phyloP scores from a whole-genome alignment of 148 eudicot genomes.

The Rhododendron mucronatum region DNA sequence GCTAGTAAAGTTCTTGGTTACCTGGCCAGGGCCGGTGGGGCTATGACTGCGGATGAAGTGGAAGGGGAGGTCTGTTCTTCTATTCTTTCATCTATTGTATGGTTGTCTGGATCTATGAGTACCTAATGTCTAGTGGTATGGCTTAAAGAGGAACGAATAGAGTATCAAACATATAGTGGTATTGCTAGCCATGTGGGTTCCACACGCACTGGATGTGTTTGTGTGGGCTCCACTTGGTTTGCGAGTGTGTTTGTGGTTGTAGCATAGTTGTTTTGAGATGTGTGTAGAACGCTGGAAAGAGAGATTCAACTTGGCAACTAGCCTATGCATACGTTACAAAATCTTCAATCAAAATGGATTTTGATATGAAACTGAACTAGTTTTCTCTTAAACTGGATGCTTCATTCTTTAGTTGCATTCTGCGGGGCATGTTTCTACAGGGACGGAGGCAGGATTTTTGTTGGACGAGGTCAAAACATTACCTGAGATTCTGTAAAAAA shows the following conservation, averaged over 20 bases:
- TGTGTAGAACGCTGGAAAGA: background rate
- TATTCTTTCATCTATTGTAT: conserved; percentile 1
- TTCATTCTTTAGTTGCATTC: background rate
- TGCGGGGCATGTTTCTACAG: background rate
- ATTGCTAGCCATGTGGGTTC: too few relatives aligned
- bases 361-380: background rate
- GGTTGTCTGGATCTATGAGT: background rate
- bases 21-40: conserved; percentile 87
- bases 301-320: background rate
- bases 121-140: conserved; percentile 28
- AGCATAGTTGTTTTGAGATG: too few relatives aligned
- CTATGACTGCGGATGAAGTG: conserved; percentile 96
- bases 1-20: conserved; percentile 94
- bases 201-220: too few relatives aligned
- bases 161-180: too few relatives aligned
- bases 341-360: background rate
- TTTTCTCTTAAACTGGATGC: background rate
- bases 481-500: background rate
- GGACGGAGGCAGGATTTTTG: background rate
- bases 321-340: background rate
- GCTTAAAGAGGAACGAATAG: conserved; percentile 32
- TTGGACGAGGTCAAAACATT: background rate
- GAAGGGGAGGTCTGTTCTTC: conserved; percentile 51
- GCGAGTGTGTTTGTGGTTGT: too few relatives aligned
- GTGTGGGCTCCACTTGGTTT: too few relatives aligned